Evolutionary conservation across 495 filamentous ascomycete species (phyloP), one percentile per base, ranked within the genome.

Genomic region (Penicillium salamii): DNA sequence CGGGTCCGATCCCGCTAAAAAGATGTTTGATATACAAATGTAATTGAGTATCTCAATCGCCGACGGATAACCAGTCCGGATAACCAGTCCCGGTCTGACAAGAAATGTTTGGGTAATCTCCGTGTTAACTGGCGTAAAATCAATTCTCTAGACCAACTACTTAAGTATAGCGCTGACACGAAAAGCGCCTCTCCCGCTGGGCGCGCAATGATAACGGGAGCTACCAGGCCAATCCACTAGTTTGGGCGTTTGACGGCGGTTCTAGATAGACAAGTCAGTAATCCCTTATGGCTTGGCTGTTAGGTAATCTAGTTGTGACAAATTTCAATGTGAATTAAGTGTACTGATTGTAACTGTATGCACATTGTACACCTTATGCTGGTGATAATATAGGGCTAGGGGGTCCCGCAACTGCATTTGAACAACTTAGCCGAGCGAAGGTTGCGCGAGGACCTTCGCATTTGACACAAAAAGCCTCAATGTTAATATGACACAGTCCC

Each of bases 141-240:
- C 33, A 26, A 33, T 33, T 34, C n/a, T 42, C 26, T 21, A 34
- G 43, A 13, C 44, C 31, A 41, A 47, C 23, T 18, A 26, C 4
- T 8, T 8, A 26, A 26, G 8, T 26, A 48, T 63, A 49, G 54
- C 42, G 53, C 49, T 39, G 42, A 48, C 39, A 43, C 33, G 48
- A 53, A 49, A 33, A 46, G 39, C 61, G 61, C 61, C 61, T 56
- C 54, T 61, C 49, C 61, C 61, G 61, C 31, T 50, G 55, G 43
- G 45, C 35, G 37, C 39, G 29, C 13, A 23, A 38, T 36, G 36
- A 48, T 55, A 42, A 48, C 49, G 23, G 34, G 19, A 29, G 34
- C 18, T 7, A 39, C 20, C 17, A 7, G 36, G 18, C 35, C 18
- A 39, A 39, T 48, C 24, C 35, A 32, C 13, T 32, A 33, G 46